These are phyloP conservation scores for Aspergillus hancockii DNA, from an alignment of 495 filamentous ascomycete species.

Conservation along the genomic window DNA sequence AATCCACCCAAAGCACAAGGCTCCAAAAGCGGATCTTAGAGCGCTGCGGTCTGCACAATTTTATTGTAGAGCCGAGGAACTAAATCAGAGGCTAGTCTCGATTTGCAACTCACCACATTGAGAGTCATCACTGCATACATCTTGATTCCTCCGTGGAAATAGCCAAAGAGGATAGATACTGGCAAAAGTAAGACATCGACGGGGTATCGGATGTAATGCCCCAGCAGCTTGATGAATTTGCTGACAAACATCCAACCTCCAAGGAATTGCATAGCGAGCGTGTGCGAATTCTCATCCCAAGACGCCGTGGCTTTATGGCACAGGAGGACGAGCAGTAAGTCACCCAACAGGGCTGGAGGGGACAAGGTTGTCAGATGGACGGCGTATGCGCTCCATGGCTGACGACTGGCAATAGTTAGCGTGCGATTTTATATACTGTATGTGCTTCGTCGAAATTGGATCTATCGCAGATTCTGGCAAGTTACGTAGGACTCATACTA, in stretches of 20 bases:
- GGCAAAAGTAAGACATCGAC: conserved; percentile 68
- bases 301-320: conserved; percentile 46
- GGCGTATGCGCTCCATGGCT: conserved; percentile 76
- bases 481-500: not conserved
- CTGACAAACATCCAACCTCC: conserved; percentile 65
- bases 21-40: conserved; percentile 6
- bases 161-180: conserved; percentile 75
- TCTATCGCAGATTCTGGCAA: not conserved
- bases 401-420: conserved; percentile 54
- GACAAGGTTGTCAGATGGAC: conserved; percentile 74
- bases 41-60: conserved; percentile 4
- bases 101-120: conserved; percentile 58
- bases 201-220: conserved; percentile 71
- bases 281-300: conserved; percentile 43
- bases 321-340: conserved; percentile 60
- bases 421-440: conserved; percentile 12
- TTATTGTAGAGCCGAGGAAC: conserved; percentile 1
- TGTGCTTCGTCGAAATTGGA: conserved; percentile 9
- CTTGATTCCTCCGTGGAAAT: conserved; percentile 76
- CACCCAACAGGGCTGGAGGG: conserved; percentile 65
- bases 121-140: conserved; percentile 71
- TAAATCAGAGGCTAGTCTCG: conserved; percentile 9
- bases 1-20: conserved; percentile 8
- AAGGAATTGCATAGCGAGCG: conserved; percentile 51
- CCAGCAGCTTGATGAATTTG: conserved; percentile 75